Base-by-base conservation (phyloP, 2,329 filamentous ascomycete genomes). In the Alternaria burnsii region DNA sequence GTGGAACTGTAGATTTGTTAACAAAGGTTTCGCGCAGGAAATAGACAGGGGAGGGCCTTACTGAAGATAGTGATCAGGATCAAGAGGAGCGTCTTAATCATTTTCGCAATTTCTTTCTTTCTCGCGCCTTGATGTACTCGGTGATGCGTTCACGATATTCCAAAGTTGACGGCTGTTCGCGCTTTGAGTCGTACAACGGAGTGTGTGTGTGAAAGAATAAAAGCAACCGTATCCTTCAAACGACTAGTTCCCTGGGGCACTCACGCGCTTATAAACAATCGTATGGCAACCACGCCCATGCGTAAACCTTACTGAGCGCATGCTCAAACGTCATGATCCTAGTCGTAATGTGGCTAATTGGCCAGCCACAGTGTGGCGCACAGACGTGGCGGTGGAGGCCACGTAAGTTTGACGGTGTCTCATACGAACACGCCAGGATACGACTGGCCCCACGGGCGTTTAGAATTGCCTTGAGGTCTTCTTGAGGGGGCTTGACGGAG, bases 11-110 rank as follows among this genome's bases (percentile, higher is more conserved):
- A 14, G 7, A 30, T n/a, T 24, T 28, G 24, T 52, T 52, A 54
- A 43, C 26, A 16, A 30, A 9, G 24, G 32, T 20, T 6, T 32
- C 16, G 46, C 3, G 30, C 14, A 32, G 1, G 38, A 12, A 5
- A 18, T 10, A 38, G 44, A 14, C 6, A 24, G 48, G 41, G 3
- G 20, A n/a, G 38, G n/a, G 18, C 8, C 62, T 32, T 74, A 81
- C 80, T 56, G 71, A 83, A 80, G 68, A 83, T 76, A 32, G 81
- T 82, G 61, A 83, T 76, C 62, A 83, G 73, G 43, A 83, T 76
- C 28, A 83, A 73, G 46, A 82, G 67, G 48, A 83, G 71, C 4
- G 75, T 75, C 43, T 68, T 69, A 32, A 70, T 68, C 68, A 70
- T 70, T 11, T 59, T 62, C 53, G 46, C 7, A 36, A 47, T 4